Conservation (phyloP, 345 rosid genomes). For the Eucalyptus leucophloia region DNA sequence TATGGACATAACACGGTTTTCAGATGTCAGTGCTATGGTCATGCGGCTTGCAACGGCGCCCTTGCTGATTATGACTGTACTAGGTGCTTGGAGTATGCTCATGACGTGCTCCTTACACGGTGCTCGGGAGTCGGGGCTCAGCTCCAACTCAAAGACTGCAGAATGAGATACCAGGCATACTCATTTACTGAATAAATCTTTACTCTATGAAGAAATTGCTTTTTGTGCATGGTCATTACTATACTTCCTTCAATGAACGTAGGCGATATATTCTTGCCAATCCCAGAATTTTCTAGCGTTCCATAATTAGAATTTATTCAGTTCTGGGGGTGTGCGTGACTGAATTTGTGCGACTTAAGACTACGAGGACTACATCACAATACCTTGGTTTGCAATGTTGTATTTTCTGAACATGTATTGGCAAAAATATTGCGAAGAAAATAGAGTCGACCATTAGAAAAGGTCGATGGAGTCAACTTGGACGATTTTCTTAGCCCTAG, state of each 20-base stretch:
- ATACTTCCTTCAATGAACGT: neutral
- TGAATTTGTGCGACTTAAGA: neutral
- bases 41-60: neutral
- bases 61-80: neutral
- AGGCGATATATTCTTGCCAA: neutral
- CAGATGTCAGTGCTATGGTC: neutral
- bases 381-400: neutral
- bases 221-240: neutral
- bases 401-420: neutral
- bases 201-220: neutral
- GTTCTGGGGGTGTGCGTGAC: neutral
- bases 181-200: neutral
- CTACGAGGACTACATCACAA: neutral
- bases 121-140: neutral
- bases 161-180: neutral
- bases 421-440: neutral
- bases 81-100: neutral
- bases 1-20: neutral
- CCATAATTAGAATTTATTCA: neutral
- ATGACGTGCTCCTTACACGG: fast-evolving
- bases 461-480: neutral
- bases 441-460: neutral
- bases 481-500: neutral
- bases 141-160: neutral
- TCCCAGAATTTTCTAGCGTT: neutral